Evolutionary conservation across 495 filamentous ascomycete species (phyloP), one percentile per base, ranked within the genome.

Genomic region (Hapsidospora chrysogenum): DNA sequence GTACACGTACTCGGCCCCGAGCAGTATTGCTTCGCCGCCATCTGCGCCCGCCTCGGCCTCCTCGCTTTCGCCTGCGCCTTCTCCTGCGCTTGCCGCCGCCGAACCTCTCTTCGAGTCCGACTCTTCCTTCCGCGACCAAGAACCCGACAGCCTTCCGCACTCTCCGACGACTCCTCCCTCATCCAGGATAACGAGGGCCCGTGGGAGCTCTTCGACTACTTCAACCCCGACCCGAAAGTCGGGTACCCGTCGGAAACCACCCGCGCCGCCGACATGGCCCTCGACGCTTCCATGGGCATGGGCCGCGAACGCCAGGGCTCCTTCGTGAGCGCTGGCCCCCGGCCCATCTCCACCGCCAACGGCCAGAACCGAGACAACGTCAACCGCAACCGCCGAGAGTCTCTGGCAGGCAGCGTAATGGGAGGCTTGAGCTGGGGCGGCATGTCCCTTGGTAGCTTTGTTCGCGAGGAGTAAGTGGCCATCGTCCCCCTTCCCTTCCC

Each of bases 351-450:
- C 21, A 76, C 85, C 66, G 71, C 72, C 33, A 76, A 75, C 41
- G 23, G 20, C 31, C 73, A 77, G 13, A 80, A 78, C 50, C 70
- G 78, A 49, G 77, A 85, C 42, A 68, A 74, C 40, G 58, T 59
- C 41, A 58, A 57, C 46, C 62, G 66, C 46, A 68, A 60, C 33
- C 77, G 89, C 37, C 70, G 87, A 44, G 89, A 93, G 53, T 87
- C 80, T 46, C 54, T 85, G 41, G 83, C 79, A 33, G 76, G 84
- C 33, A 97, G 92, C 59, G 60, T 95, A 48, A 78, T 86, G 43
- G 78, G 72, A 40, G 86, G 85, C 35, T 92, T 95, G 84, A 96
- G 92, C 52, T 97, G 85, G 85, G 89, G 92, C 49, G 92, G 87
- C 37, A 68, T 92, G 16, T 96, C 89, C 28, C 80, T 96, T 40